phyloP scores from a whole-genome alignment of 1,284 basidiomycete genomes.

The Apiotrichum porosum region DNA sequence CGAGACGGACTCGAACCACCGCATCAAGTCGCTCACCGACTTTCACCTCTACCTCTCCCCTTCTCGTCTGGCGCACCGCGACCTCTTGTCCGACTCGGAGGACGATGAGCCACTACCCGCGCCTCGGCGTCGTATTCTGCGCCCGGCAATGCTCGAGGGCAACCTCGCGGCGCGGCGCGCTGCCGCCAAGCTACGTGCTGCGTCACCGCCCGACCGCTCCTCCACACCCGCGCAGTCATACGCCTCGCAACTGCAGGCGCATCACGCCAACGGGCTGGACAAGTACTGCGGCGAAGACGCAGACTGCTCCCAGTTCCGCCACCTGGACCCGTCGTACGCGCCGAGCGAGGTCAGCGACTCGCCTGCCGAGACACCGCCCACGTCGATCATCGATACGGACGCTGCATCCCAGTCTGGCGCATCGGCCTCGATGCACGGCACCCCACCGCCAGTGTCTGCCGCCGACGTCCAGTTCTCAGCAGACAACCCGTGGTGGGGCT shows the following conservation, averaged over 20 bases:
- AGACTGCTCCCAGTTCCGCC: not conserved
- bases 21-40: slow-evolving; percentile 41
- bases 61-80: slow-evolving; percentile 40
- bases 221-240: slow-evolving; percentile 23
- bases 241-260: slow-evolving; percentile 33
- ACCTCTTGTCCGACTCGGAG: slow-evolving; percentile 38
- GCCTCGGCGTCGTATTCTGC: slow-evolving; percentile 15
- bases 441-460: not conserved
- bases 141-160: slow-evolving; percentile 27
- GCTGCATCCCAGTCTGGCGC: not conserved
- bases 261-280: slow-evolving; percentile 38
- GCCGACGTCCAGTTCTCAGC: slow-evolving; percentile 15
- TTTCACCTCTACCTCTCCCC: slow-evolving; percentile 49
- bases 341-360: too few species aligned
- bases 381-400: not conserved
- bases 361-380: not conserved
- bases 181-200: not conserved
- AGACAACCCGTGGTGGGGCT: slow-evolving; percentile 48
- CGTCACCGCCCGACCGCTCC: not conserved
- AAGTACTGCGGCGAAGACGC: slow-evolving; percentile 16
- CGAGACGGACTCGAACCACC: slow-evolving; percentile 16
- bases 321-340: not conserved
- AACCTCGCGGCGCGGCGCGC: slow-evolving; percentile 16
- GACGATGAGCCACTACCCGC: slow-evolving; percentile 15
- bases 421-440: not conserved